Evolutionary conservation across 495 filamentous ascomycete species (phyloP), one percentile per base, ranked within the genome.

Genomic region (Neurospora sp.): DNA sequence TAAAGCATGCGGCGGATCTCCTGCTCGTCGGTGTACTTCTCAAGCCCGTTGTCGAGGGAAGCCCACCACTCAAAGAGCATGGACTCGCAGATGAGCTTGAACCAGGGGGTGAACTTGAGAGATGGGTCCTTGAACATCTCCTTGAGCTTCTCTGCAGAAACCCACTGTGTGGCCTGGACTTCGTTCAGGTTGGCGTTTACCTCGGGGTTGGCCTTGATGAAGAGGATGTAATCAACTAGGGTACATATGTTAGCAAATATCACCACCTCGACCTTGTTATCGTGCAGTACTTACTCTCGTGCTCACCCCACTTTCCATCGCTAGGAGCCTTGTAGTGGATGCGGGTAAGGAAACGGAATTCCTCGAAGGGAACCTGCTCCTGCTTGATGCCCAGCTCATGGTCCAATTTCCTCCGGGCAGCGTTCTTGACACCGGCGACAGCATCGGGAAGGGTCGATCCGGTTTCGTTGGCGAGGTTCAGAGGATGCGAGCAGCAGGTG

Each of bases 21-120:
- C 79, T 87, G 91, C 85, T 98, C 94, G 74, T 90, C 90, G 82
- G 85, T 88, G 84, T 96, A 98, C 83, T 91, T 91, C 70, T 97
- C 93, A 75, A 98, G 83, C 7, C 90, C 87, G 37, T 87, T 85
- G 73, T 94, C 91, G 40, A 98, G 88, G 81, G 94, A 90, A 77
- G 90, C 88, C 96, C 96, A 99, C 96, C 96, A 99, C 81, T 98
- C 94, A 77, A 96, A 98, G 61, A 99, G 88, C 94, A 98, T 92
- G 70, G 93, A 94, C 76, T 98, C 82, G 86, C 96, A 99, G 79
- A 99, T 98, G 75, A 99, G 89, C 87, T 97, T 97, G 86, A 99
- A 99, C 96, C 96, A 99, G 1, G 96, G 96, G 8, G 96, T 99
- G 81, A 98, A 99, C 76, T 87, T 91, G 74, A 97, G 86, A 8